A percentile compares a stretch with the other conserved stretches of the same genome.
These are phyloP conservation scores for Didymella segeticola DNA, from an alignment of 2,329 filamentous ascomycete species.

Conservation along the genomic window DNA sequence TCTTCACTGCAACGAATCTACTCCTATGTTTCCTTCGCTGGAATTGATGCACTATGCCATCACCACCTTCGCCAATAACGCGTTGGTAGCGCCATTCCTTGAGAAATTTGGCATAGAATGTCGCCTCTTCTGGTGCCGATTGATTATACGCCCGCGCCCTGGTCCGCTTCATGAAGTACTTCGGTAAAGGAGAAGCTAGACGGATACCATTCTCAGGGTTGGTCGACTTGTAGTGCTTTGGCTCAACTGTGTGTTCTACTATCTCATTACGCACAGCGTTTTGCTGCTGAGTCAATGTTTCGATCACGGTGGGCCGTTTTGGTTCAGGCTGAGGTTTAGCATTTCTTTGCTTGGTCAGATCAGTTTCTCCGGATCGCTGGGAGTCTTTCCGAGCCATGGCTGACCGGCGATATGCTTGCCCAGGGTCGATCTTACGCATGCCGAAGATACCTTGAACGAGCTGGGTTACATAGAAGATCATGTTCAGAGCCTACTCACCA, in stretches of 20 bases:
- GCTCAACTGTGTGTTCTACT: neutral
- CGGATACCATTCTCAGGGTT: neutral
- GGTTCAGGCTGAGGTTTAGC: neutral
- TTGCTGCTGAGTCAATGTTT: neutral
- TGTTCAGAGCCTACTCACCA: neutral
- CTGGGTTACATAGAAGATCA: neutral
- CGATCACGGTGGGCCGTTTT: too few relatives aligned
- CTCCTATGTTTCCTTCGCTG: neutral
- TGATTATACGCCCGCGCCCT: neutral
- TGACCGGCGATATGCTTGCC: neutral
- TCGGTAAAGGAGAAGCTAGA: neutral
- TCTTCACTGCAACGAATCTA: constrained; percentile 6
- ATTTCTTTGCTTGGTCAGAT: neutral
- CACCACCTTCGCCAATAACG: constrained; percentile 15
- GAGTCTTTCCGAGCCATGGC: neutral
- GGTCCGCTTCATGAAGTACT: neutral
- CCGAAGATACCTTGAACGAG: neutral
- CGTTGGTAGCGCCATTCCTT: neutral
- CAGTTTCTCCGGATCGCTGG: neutral
- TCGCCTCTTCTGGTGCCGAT: neutral
- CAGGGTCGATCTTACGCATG: neutral
- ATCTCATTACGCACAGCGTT: too few relatives aligned
- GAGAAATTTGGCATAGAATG: neutral
- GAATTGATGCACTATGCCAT: constrained; percentile 16
- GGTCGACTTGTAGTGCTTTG: neutral